Percentiles rank a stretch among this genome's conserved stretches.
phyloP scores from a whole-genome alignment of 2,329 filamentous ascomycete genomes.

The Alternaria gaisen region DNA sequence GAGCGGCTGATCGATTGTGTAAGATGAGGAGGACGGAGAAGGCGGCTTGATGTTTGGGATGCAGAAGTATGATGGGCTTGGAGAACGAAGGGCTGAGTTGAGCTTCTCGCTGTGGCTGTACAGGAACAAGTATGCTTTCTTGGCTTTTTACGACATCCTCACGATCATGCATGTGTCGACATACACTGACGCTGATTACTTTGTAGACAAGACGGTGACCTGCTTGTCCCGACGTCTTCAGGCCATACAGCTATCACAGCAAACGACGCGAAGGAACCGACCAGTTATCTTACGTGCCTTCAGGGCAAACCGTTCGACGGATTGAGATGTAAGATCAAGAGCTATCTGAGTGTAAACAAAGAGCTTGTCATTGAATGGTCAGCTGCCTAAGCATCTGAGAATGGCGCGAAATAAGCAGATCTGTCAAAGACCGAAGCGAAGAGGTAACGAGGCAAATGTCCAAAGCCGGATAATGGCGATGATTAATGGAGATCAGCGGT shows the following conservation, averaged over 20 bases:
- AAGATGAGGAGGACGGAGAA: not conserved
- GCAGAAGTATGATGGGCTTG: not conserved
- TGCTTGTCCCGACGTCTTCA: not conserved
- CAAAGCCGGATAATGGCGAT: fast-evolving
- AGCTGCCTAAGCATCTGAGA: not conserved
- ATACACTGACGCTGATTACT: not conserved
- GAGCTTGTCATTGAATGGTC: constrained; percentile 9
- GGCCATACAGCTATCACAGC: constrained; percentile 23
- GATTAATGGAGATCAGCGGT: fast-evolving
- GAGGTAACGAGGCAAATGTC: not conserved
- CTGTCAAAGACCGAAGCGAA: not conserved
- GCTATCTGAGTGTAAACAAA: constrained; percentile 19
- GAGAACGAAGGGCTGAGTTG: constrained; percentile 13
- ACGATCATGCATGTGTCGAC: no score
- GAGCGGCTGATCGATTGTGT: not conserved
- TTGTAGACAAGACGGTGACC: not conserved
- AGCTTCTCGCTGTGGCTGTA: constrained; percentile 16
- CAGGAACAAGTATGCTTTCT: constrained; percentile 4
- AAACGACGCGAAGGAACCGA: constrained; percentile 22
- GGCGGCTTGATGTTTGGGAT: constrained; percentile 12
- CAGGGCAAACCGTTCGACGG: constrained; percentile 25
- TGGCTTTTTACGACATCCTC: not conserved
- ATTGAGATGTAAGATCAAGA: constrained; percentile 22
- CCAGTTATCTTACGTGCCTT: constrained; percentile 28
- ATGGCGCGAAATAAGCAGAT: not conserved